These are phyloP conservation scores for Fusarium xyrophilum DNA, from an alignment of 2,329 filamentous ascomycete species.

Conservation along the genomic window DNA sequence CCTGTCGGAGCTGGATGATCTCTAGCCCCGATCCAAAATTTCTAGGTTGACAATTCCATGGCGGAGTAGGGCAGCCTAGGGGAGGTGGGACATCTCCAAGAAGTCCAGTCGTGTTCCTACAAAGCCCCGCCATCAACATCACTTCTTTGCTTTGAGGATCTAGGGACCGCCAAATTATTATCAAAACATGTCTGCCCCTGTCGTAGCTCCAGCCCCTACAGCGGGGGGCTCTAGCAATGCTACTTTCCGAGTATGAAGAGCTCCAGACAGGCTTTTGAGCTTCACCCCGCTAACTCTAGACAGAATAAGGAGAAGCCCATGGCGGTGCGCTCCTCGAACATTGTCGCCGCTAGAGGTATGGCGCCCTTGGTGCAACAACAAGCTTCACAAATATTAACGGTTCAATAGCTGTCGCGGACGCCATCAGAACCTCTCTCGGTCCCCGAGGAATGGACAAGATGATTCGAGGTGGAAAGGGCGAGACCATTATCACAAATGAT, in stretches of 20 bases:
- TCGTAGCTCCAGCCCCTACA: slow-evolving; percentile 43
- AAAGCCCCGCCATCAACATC: slow-evolving; percentile 45
- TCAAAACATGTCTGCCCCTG: slow-evolving; percentile 53
- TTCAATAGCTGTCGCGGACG: slow-evolving; percentile 85
- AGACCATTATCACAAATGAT: slow-evolving; percentile 99
- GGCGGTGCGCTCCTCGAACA: slow-evolving; percentile 94
- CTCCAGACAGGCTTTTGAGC: slow-evolving; percentile 45
- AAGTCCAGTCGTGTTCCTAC: slow-evolving; percentile 44
- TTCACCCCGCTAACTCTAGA: slow-evolving; percentile 48
- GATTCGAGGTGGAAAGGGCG: slow-evolving; percentile 96
- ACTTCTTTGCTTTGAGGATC: slow-evolving; percentile 37
- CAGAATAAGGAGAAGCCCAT: slow-evolving; percentile 97
- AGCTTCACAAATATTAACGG: slow-evolving; percentile 21
- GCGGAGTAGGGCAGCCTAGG: slow-evolving; percentile 49
- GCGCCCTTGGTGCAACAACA: slow-evolving; percentile 2
- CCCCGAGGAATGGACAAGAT: slow-evolving; percentile 99
- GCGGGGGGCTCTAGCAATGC: slow-evolving; percentile 56
- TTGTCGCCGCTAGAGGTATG: slow-evolving; percentile 92
- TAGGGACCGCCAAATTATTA: slow-evolving; percentile 40
- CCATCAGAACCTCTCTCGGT: slow-evolving; percentile 93
- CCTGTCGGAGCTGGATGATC: slow-evolving; percentile 51
- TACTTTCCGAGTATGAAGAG: slow-evolving; percentile 62
- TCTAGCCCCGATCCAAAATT: slow-evolving; percentile 51
- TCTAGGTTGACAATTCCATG: slow-evolving; percentile 44
- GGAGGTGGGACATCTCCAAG: slow-evolving; percentile 50